Evolutionary conservation across 2,329 filamentous ascomycete genomes (phyloP), one percentile per base, ranked within the genome.

Genomic region (Neoscytalidium dimidiatum): DNA sequence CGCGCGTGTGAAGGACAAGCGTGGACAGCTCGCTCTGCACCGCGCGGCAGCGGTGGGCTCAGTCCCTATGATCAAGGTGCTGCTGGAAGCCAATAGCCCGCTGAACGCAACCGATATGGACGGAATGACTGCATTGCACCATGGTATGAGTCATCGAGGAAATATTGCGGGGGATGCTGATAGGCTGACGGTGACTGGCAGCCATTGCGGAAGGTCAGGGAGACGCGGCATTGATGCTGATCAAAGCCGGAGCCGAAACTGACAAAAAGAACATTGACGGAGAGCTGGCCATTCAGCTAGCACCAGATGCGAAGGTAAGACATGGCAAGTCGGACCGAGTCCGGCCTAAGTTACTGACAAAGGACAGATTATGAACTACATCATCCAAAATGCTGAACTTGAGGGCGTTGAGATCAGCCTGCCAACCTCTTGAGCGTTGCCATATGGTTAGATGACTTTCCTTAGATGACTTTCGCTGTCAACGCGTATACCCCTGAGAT

Each of bases 11-110:
- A 92, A 92, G 68, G 95, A 99, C 75, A 91, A 87, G 72, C 86
- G 93, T 31, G 92, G 92, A n/a, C 94, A 97, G 75, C 88, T 97
- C 65, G 86, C 96, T 6, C 85, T 99, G 28, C 96, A 99, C 78
- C 88, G 95, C 19, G 95, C 95, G 3, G 94, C 95, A 0, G 94
- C 95, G 2, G 87, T 93, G 3, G 96, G 96, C 6, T 94, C 90
- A 3, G 86, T 90, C n/a, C 93, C 94, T 4, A 92, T 99, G 81
- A 84, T 96, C 53, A 90, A 88, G 71, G 80, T 96, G 41, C 81
- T 99, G 14, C 80, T 97, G 17, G 87, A 91, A 71, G 86, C 91
- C 69, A 85, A 84, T 68, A 96, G 92, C 69, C 94, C 94, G 0
- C 74, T 98, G 26, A 92, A 97, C 77, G 89, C 92, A 2, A 89